A percentile compares a stretch with the other conserved stretches of the same genome.
Conservation (phyloP, 2,329 filamentous ascomycete species). For the Cyclaneusma minus region DNA sequence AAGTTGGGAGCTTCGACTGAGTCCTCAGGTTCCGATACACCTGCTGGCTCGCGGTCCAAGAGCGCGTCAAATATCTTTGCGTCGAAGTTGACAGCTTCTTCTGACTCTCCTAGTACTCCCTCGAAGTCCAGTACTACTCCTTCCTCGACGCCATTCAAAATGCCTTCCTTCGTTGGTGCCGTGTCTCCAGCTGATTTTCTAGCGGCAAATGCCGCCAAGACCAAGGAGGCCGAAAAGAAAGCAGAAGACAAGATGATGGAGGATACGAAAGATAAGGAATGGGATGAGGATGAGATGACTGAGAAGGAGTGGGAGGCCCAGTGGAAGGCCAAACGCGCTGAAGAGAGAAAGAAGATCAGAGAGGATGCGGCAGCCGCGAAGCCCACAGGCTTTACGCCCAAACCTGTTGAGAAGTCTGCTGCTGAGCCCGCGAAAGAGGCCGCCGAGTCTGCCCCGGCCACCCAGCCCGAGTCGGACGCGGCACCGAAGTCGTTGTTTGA, state of each 20-base stretch:
- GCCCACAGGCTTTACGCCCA: conserved; percentile 7
- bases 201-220: conserved; percentile 12
- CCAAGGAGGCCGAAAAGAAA: conserved; percentile 8
- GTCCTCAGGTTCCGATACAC: too few relatives aligned
- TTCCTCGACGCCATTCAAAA: too few relatives aligned
- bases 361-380: conserved; percentile 4
- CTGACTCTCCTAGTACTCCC: too few relatives aligned
- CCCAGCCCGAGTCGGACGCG: too few relatives aligned
- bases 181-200: conserved; percentile 9
- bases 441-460: not conserved
- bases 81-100: too few relatives aligned
- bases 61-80: too few relatives aligned
- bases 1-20: too few relatives aligned
- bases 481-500: conserved; percentile 1
- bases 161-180: conserved; percentile 12
- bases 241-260: conserved; percentile 12
- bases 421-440: conserved; percentile 4
- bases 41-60: too few relatives aligned
- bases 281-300: conserved; percentile 16
- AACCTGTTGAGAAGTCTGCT: conserved; percentile 8
- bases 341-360: conserved; percentile 4
- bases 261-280: conserved; percentile 14
- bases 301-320: conserved; percentile 7
- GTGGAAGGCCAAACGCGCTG: conserved; percentile 9
- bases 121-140: too few relatives aligned